Conservation (phyloP, 257 asterid genomes). For the Ligustrum vulgare region DNA sequence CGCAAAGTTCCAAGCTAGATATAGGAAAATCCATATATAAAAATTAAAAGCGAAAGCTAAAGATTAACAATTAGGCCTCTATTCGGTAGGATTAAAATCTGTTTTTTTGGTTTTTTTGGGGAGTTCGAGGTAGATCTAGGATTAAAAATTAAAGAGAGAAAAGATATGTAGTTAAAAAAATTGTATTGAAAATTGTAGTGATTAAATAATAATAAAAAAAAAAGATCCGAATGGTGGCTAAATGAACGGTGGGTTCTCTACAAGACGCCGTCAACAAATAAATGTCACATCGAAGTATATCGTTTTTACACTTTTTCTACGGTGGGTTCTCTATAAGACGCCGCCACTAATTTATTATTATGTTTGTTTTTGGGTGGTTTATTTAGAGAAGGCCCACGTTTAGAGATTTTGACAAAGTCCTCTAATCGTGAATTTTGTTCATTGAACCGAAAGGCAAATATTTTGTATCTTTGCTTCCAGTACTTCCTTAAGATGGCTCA, state of each 20-base stretch:
- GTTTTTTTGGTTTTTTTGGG: no score
- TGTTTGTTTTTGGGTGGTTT: neutral
- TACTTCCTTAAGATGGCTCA: neutral
- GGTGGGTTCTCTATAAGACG: neutral
- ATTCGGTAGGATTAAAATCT: no score
- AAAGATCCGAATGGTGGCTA: no score
- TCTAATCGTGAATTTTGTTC: neutral
- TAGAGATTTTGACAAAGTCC: neutral
- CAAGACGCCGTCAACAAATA: neutral
- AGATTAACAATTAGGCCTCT: no score
- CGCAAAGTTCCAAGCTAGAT: neutral
- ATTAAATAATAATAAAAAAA: no score
- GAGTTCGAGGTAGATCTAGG: no score
- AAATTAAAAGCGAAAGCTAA: no score
- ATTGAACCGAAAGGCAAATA: neutral
- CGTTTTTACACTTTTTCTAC: neutral
- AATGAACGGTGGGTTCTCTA: no score
- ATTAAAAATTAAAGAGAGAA: no score
- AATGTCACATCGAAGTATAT: neutral
- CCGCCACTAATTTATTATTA: neutral
- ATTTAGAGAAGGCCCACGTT: neutral
- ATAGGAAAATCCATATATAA: no score
- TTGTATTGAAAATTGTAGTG: no score
- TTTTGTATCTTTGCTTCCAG: neutral
- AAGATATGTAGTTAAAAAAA: no score